A percentile compares a stretch with the other conserved stretches of the same genome.
These are phyloP conservation scores for Ceratocystiopsis sp. DNA, from an alignment of 2,329 filamentous ascomycete species.

Conservation along the genomic window DNA sequence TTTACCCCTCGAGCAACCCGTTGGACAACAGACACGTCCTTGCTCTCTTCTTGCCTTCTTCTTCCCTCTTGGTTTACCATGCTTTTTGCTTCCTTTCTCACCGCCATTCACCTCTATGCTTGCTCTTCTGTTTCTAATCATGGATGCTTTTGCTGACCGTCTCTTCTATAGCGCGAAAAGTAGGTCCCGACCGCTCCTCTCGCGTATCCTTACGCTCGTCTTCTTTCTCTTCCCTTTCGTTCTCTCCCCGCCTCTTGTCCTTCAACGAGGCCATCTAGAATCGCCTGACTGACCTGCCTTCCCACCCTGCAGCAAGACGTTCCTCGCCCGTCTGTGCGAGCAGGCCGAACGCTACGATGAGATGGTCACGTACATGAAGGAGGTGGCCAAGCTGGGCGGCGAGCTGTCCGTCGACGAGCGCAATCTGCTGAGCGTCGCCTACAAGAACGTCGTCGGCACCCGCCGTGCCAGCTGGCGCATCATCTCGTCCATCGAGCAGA, in stretches of 20 bases:
- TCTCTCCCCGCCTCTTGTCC: background rate
- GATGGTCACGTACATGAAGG: constrained; percentile 99
- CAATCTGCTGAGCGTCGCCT: constrained; percentile 95
- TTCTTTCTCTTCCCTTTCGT: background rate
- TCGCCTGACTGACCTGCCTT: constrained; percentile 1
- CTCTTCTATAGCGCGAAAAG: no score
- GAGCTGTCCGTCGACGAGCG: constrained; percentile 92
- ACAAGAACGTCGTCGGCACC: constrained; percentile 99
- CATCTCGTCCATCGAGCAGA: constrained; percentile 98
- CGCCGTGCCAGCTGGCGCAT: constrained; percentile 98
- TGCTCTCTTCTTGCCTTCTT: background rate
- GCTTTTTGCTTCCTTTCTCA: no score
- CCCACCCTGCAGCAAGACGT: constrained; percentile 66
- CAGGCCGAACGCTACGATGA: constrained; percentile 99
- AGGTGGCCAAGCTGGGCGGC: constrained; percentile 77
- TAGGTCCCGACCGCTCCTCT: no score
- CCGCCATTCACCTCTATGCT: no score
- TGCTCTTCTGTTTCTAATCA: no score
- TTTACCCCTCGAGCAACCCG: no score
- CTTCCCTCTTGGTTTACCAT: no score
- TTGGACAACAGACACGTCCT: no score
- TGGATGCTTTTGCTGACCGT: background rate
- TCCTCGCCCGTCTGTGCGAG: constrained; percentile 98
- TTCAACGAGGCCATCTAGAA: background rate
- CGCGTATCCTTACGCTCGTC: background rate